A percentile compares a stretch with the other conserved stretches of the same genome.
phyloP scores from a whole-genome alignment of 139 green algal species.

The Chlorella sp. region DNA sequence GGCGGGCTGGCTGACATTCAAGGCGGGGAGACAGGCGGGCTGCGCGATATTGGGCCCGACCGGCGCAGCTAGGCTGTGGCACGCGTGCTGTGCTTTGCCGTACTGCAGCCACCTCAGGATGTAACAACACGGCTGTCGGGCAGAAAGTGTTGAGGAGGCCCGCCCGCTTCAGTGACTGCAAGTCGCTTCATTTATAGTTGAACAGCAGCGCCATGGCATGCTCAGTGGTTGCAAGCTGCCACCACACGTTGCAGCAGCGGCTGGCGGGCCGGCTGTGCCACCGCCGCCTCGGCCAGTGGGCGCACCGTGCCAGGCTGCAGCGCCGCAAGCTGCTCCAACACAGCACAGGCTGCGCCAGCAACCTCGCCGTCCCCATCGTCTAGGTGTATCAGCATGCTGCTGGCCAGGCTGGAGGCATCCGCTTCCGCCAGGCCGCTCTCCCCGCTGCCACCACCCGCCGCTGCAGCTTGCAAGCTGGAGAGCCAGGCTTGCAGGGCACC shows the following conservation, averaged over 20 bases:
- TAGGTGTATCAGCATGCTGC: slow-evolving; percentile 80
- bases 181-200: background rate
- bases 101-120: too few species aligned
- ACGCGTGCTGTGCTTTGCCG: too few species aligned
- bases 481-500: slow-evolving; percentile 25
- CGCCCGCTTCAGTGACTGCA: too few species aligned
- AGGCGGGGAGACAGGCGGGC: too few species aligned
- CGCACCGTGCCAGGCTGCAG: background rate
- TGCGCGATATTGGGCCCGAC: too few species aligned
- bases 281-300: background rate
- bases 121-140: too few species aligned
- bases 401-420: slow-evolving; percentile 39
- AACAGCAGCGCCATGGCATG: background rate
- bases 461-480: background rate
- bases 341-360: slow-evolving; percentile 50
- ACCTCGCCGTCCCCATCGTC: slow-evolving; percentile 72
- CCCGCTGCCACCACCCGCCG: background rate
- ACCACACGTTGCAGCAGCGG: background rate
- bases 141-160: too few species aligned
- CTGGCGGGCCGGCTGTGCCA: background rate
- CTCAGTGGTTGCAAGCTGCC: background rate
- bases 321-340: slow-evolving; percentile 5
- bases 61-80: too few species aligned
- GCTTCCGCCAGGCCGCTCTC: background rate
- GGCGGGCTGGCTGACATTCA: too few species aligned